phyloP scores from a whole-genome alignment of 176 grass and related monocot genomes.

The Triticum urartu region DNA sequence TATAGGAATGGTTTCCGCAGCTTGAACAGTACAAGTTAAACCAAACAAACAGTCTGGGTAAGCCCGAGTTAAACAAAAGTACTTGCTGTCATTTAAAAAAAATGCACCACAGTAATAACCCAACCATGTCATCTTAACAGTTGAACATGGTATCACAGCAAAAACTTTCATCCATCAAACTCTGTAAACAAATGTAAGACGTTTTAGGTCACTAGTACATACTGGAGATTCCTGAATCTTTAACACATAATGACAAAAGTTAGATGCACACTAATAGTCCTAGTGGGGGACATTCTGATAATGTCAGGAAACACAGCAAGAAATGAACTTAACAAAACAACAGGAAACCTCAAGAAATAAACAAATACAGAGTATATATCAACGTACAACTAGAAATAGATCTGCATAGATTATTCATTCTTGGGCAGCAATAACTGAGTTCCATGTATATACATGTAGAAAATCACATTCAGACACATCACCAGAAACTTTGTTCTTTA shows the following conservation, averaged over 20 bases:
- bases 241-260: not conserved
- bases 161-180: not conserved
- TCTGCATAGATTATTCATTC: not conserved
- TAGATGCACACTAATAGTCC: not conserved
- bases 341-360: not conserved
- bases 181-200: too few relatives aligned
- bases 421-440: not conserved
- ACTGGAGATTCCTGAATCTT: not conserved
- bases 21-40: not conserved
- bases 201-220: not conserved
- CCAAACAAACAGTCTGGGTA: not conserved
- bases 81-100: not conserved
- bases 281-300: not conserved
- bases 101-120: not conserved
- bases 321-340: not conserved
- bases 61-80: not conserved
- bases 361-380: not conserved
- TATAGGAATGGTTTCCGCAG: not conserved
- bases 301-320: not conserved
- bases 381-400: not conserved
- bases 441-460: not conserved
- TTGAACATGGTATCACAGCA: not conserved
- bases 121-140: not conserved
- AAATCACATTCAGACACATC: slow-evolving; percentile 33
- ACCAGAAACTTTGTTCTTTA: not conserved